These are phyloP conservation scores for Pyrus communis DNA, from an alignment of 306 rosid genomes.

Conservation along the genomic window DNA sequence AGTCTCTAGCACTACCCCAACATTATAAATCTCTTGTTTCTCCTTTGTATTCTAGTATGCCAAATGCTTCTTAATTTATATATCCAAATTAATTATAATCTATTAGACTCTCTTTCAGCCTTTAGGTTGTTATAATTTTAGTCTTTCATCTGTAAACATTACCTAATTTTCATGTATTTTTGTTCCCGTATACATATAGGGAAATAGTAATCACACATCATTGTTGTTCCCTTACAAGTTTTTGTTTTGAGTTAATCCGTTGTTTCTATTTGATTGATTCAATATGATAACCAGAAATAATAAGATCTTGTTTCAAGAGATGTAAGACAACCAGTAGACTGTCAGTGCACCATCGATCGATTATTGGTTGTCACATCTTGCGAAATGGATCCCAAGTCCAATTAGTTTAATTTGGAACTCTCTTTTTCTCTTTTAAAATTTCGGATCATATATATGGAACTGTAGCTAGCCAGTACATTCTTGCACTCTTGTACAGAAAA, in stretches of 20 bases:
- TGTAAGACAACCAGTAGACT: background rate
- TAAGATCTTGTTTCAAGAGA: background rate
- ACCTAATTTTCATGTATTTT: background rate
- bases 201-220: too few species aligned
- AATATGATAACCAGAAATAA: too few species aligned
- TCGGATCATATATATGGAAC: background rate
- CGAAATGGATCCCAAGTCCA: background rate
- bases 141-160: background rate
- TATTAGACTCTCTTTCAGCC: background rate
- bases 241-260: too few species aligned
- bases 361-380: background rate
- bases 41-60: slow-evolving; percentile 11
- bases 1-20: background rate
- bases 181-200: background rate
- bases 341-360: background rate
- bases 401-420: background rate
- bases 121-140: background rate
- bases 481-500: background rate
- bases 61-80: background rate
- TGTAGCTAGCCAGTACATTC: background rate
- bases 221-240: background rate
- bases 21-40: slow-evolving; percentile 4
- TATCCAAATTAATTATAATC: background rate
- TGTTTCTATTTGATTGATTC: background rate
- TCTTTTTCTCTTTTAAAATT: background rate